Base-by-base conservation (phyloP, 345 rosid genomes). In the Turnera subulata region DNA sequence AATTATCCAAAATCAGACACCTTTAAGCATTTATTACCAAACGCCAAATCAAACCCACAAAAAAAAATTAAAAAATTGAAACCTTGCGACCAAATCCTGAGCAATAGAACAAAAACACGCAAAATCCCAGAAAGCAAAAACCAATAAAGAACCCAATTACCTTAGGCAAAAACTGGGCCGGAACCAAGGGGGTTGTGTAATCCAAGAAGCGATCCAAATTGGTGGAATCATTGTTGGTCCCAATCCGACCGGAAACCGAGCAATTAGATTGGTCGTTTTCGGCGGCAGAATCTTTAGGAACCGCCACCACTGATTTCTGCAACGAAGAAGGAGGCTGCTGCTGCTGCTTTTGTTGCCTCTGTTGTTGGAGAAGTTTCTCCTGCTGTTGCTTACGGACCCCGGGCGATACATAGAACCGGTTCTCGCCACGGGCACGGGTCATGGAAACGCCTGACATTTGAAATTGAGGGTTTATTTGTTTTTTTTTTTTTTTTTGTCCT, bases 181-280 rank as follows among this genome's bases (percentile, higher is more conserved):
- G 67, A 24, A 92, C 96, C 26, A 72, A 40, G 5, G 96, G 98
- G 59, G 95, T 81, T 6, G 98, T 86, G 48, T 58, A 61, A 73
- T 82, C 87, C 86, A 92, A 79, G 86, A 92, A 92, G 64, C 91
- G 83, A 86, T 89, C 95, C 82, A 89, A 89, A 76, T 89, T 92
- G 37, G 96, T 75, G 43, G 60, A 67, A 38, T 62, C 68, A 21
- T 16, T 23, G 0, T 65, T 63, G 11, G 29, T 49, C 46, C 22
- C 63, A 11, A 25, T 25, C 62, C 67, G 74, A 18, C 78, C 70
- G 18, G 76, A 78, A 11, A 70, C 49, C 13, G 81, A 77, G 33
- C 82, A 75, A 54, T 55, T 73, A 32, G 78, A 68, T 29, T 63
- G 71, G 32, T 44, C 76, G 33, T 46, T 62, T 66, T 73, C 81